Conservation (phyloP, 2,329 filamentous ascomycete species). For the Aureobasidium sp. region DNA sequence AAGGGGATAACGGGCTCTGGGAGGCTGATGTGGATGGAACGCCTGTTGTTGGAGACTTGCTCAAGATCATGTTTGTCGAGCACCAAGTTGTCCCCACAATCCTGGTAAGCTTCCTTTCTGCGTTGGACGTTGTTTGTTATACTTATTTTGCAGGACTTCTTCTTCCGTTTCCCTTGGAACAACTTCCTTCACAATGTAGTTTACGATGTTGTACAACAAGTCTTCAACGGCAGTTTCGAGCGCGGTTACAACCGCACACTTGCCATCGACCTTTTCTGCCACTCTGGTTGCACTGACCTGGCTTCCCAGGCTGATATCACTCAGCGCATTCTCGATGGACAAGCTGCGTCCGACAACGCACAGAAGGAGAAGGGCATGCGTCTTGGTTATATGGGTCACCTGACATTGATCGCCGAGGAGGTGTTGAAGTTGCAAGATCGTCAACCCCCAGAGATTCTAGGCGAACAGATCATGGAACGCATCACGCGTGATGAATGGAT, state of each 20-base stretch:
- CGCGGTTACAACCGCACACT: conserved; percentile 85
- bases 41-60: conserved; percentile 84
- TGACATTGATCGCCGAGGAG: conserved; percentile 95
- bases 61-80: conserved; percentile 96
- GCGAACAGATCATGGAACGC: conserved; percentile 74
- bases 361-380: conserved; percentile 80
- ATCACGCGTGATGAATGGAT: conserved; percentile 90
- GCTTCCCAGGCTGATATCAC: conserved; percentile 77
- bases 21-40: conserved; percentile 54
- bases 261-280: conserved; percentile 75
- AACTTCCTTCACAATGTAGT: conserved; percentile 99
- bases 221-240: conserved; percentile 98
- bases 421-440: conserved; percentile 97
- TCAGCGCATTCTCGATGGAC: conserved; percentile 84
- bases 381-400: conserved; percentile 95
- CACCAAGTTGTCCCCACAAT: conserved; percentile 93
- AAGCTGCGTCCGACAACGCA: conserved; percentile 77
- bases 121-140: neutral
- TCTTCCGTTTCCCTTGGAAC: conserved; percentile 98
- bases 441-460: conserved; percentile 80
- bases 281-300: conserved; percentile 14
- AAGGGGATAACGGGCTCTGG: conserved; percentile 33
- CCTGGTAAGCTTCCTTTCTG: conserved; percentile 55
- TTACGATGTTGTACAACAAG: conserved; percentile 97
- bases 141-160: conserved; percentile 65